Evolutionary conservation across 208 protist species (phyloP).

Genomic region (Strigomonas culicis): DNA sequence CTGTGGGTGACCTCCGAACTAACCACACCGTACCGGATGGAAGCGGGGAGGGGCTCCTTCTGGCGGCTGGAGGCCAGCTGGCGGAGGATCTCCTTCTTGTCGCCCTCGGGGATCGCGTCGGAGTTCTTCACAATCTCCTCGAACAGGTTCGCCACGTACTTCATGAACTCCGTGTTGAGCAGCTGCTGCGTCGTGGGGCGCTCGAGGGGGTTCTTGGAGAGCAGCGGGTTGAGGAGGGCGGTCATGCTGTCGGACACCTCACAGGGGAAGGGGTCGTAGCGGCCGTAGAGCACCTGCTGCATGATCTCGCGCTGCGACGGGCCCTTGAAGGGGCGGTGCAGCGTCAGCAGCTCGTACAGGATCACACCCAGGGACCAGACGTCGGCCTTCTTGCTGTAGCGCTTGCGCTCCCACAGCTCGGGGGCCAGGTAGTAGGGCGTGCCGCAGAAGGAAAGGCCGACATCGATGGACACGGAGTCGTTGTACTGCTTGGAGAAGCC

Average conservation of each 20-base stretch:
- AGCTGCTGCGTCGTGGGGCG: conserved; percentile 74
- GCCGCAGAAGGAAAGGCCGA: conserved; percentile 82
- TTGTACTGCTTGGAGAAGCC: conserved; percentile 84
- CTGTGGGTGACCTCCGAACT: conserved; percentile 60
- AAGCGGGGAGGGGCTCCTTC: conserved; percentile 38
- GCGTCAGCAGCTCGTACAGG: conserved; percentile 82
- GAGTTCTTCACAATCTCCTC: conserved; percentile 85
- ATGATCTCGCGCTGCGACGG: conserved; percentile 80
- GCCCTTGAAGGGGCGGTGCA: conserved; percentile 77
- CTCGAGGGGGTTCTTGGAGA: conserved; percentile 54
- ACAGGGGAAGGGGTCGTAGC: conserved; percentile 77
- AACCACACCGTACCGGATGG: conserved; percentile 49
- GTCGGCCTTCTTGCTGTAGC: conserved; percentile 93
- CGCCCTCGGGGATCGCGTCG: conserved; percentile 49
- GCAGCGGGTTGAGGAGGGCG: conserved; percentile 57
- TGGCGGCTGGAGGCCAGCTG: conserved; percentile 52
- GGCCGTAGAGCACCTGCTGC: conserved; percentile 74
- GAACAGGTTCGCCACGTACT: conserved; percentile 89
- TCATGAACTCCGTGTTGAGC: conserved; percentile 80
- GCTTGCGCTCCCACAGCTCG: conserved; percentile 87
- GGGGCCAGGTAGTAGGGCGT: conserved; percentile 92
- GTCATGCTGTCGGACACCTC: conserved; percentile 59
- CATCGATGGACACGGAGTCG: conserved; percentile 74
- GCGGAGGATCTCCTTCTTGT: conserved; percentile 64
- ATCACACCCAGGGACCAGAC: conserved; percentile 90